These are phyloP conservation scores for Andrographis paniculata DNA, from an alignment of 305 asterid species.

Conservation along the genomic window DNA sequence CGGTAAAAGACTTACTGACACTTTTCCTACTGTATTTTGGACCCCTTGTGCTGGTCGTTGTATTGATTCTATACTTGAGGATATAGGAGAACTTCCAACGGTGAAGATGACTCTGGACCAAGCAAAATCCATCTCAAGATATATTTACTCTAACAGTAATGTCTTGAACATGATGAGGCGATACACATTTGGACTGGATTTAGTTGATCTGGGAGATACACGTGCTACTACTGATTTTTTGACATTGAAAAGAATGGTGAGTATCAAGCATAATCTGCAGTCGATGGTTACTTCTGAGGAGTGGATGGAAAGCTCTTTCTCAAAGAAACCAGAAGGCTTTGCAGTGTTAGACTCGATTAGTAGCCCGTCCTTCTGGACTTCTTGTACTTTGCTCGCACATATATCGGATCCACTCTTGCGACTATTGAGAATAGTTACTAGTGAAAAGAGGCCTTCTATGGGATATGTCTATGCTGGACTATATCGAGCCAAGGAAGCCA, in stretches of 20 bases:
- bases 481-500: slow-evolving; percentile 76
- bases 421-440: slow-evolving; percentile 55
- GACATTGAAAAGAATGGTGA: slow-evolving; percentile 69
- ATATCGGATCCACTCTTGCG: slow-evolving; percentile 65
- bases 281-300: slow-evolving; percentile 91
- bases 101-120: slow-evolving; percentile 55
- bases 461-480: slow-evolving; percentile 80
- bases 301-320: slow-evolving; percentile 71
- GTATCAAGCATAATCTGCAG: slow-evolving; percentile 59
- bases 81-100: slow-evolving; percentile 47
- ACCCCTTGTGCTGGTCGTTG: slow-evolving; percentile 84
- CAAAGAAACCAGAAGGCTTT: slow-evolving; percentile 60
- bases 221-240: slow-evolving; percentile 52
- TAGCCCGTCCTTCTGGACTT: slow-evolving; percentile 69
- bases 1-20: slow-evolving; percentile 59
- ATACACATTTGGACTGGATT: slow-evolving; percentile 72
- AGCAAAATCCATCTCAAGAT: slow-evolving; percentile 73
- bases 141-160: slow-evolving; percentile 43
- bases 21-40: slow-evolving; percentile 75
- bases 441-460: slow-evolving; percentile 77
- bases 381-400: slow-evolving; percentile 36
- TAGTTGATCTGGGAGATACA: slow-evolving; percentile 58
- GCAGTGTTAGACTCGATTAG: slow-evolving; percentile 37
- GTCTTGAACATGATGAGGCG: slow-evolving; percentile 76
- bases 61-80: slow-evolving; percentile 71